phyloP scores from a whole-genome alignment of 768 basidiomycete species.

The Neoboletus magnificus region DNA sequence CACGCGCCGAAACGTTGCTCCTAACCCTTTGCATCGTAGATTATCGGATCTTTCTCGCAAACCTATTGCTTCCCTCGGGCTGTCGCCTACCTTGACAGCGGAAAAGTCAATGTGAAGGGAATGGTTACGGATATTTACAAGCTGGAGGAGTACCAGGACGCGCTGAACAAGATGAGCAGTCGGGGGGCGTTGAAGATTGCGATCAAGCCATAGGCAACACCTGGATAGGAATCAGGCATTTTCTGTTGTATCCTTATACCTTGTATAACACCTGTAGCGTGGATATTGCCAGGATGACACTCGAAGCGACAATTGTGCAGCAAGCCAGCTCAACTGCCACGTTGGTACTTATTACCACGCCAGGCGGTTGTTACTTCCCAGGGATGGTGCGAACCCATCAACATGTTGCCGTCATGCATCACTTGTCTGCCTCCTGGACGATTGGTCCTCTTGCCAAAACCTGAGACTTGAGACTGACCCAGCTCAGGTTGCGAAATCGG shows the following conservation, averaged over 20 bases:
- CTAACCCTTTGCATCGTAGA: conserved; percentile 40
- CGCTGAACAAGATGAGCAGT: conserved; percentile 70
- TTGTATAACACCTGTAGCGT: conserved; percentile 4
- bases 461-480: not conserved
- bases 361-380: conserved; percentile 8
- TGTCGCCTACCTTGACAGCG: conserved; percentile 82
- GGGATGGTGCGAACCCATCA: conserved; percentile 1
- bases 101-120: conserved; percentile 79
- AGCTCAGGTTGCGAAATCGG: not conserved
- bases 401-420: not conserved
- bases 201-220: conserved; percentile 46
- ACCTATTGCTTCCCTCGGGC: conserved; percentile 89
- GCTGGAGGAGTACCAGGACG: conserved; percentile 65
- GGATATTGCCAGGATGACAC: not conserved
- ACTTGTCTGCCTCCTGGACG: not conserved
- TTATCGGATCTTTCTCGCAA: conserved; percentile 90
- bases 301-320: not conserved
- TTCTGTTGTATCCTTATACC: conserved; percentile 22
- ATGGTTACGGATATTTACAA: conserved; percentile 72
- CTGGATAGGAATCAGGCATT: not conserved
- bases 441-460: not conserved
- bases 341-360: not conserved
- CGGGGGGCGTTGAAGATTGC: conserved; percentile 59
- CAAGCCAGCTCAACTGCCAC: not conserved
- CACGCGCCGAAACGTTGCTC: not conserved